Conservation (phyloP, 78 protist genomes). For the Trichosphaerium sp. region DNA sequence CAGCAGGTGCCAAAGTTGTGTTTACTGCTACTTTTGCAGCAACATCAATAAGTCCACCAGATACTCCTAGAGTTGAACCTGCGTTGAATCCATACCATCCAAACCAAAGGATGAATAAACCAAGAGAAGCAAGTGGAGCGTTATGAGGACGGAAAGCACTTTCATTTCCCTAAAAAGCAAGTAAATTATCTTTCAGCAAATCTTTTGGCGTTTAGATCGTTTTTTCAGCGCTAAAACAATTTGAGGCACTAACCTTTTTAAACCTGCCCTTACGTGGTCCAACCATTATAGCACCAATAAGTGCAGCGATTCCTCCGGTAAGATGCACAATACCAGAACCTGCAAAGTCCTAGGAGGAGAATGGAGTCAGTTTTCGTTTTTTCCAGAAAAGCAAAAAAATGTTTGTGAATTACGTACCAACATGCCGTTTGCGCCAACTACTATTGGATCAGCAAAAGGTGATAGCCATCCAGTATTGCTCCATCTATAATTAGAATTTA, state of each 20-base stretch:
- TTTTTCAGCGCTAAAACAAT: too few species aligned
- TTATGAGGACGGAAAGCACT: slow-evolving; percentile 35
- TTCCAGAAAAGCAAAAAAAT: too few species aligned
- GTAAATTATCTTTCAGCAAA: neutral
- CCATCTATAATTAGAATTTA: slow-evolving; percentile 8
- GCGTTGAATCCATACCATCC: slow-evolving; percentile 78
- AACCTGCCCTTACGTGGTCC: slow-evolving; percentile 75
- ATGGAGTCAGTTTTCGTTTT: neutral
- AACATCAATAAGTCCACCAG: slow-evolving; percentile 2
- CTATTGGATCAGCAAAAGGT: neutral
- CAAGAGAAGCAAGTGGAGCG: slow-evolving; percentile 41
- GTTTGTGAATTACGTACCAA: neutral
- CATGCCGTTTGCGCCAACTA: slow-evolving; percentile 12
- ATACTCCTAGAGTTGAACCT: slow-evolving; percentile 47
- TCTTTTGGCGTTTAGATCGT: neutral
- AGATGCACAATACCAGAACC: slow-evolving; percentile 68
- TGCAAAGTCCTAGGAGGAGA: slow-evolving; percentile 13
- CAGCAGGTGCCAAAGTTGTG: slow-evolving; percentile 44
- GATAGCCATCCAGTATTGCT: slow-evolving; percentile 26
- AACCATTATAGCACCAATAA: slow-evolving; percentile 51
- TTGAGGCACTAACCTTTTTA: slow-evolving; percentile 18
- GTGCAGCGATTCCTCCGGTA: slow-evolving; percentile 64
- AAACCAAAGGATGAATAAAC: slow-evolving; percentile 71
- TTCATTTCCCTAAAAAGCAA: too few species aligned
- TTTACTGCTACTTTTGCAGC: slow-evolving; percentile 35